phyloP scores from a whole-genome alignment of 345 rosid species.

The Mercurialis annua region DNA sequence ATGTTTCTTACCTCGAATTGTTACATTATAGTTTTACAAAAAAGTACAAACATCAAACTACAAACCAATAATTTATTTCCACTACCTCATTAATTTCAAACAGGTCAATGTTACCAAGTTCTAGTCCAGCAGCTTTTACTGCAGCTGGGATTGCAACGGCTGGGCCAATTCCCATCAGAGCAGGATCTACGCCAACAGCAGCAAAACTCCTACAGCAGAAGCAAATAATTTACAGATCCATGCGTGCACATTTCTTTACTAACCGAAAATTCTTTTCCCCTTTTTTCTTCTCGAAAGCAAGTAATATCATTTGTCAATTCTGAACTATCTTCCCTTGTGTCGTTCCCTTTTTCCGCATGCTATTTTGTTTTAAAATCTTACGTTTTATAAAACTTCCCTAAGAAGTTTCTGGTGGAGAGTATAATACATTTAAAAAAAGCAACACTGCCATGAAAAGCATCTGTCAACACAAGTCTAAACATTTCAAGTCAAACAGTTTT shows the following conservation, averaged over 20 bases:
- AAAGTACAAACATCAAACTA: background rate
- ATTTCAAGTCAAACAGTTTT: no score
- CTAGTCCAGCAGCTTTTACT: slow-evolving; percentile 71
- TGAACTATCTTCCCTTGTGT: no score
- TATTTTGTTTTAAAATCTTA: no score
- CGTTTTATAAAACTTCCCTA: no score
- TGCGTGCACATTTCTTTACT: slow-evolving; percentile 1
- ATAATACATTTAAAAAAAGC: no score
- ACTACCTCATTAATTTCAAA: slow-evolving; percentile 92
- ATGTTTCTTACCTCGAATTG: background rate
- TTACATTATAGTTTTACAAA: background rate
- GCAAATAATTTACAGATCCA: background rate
- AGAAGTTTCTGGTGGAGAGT: no score
- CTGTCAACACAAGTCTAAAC: background rate
- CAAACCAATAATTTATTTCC: background rate
- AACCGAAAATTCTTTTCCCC: background rate
- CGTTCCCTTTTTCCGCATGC: no score
- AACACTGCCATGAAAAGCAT: background rate
- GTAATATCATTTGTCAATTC: no score
- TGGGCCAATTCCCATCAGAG: slow-evolving; percentile 95
- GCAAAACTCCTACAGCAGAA: slow-evolving; percentile 73
- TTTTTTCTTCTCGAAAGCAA: background rate
- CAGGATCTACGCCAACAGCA: slow-evolving; percentile 93
- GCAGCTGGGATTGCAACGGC: slow-evolving; percentile 95
- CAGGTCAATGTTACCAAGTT: slow-evolving; percentile 60